Evolutionary conservation across 23 red algal species (phyloP).

Genomic region (Agarophyton chilense): DNA sequence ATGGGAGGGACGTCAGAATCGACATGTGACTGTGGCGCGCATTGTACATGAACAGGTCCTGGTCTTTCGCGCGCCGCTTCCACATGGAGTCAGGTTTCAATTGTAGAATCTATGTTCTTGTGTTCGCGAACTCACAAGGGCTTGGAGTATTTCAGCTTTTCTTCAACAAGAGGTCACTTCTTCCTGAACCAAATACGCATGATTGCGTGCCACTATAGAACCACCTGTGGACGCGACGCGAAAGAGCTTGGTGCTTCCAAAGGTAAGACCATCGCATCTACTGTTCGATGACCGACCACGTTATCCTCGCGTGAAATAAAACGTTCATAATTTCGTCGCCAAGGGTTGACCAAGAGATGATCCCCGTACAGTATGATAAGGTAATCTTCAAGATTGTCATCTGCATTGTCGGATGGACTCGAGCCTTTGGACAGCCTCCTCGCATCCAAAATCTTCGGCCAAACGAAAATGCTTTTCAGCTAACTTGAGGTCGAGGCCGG

Average conservation of each 20-base stretch:
- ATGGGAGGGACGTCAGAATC: background rate
- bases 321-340: too few relatives aligned
- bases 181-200: too few relatives aligned
- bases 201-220: too few relatives aligned
- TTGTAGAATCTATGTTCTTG: background rate
- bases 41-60: background rate
- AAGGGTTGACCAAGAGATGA: background rate
- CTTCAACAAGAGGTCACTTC: background rate
- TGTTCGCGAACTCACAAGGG: background rate
- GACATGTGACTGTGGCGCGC: conserved; percentile 8
- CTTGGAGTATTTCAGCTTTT: background rate
- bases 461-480: conserved; percentile 41
- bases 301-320: too few relatives aligned
- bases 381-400: background rate
- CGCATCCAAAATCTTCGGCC: conserved; percentile 1
- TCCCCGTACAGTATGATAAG: background rate
- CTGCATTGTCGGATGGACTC: background rate
- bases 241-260: too few relatives aligned
- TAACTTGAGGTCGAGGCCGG: background rate
- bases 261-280: too few relatives aligned
- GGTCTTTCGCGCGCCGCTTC: background rate
- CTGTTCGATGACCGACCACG: too few relatives aligned
- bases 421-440: conserved; percentile 1
- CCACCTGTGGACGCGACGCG: too few relatives aligned
- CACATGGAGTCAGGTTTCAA: conserved; percentile 7